A percentile compares a stretch with the other conserved stretches of the same genome.
These are phyloP conservation scores for Tetracentron sinense DNA, from an alignment of 164 flowering plant species.

Conservation along the genomic window DNA sequence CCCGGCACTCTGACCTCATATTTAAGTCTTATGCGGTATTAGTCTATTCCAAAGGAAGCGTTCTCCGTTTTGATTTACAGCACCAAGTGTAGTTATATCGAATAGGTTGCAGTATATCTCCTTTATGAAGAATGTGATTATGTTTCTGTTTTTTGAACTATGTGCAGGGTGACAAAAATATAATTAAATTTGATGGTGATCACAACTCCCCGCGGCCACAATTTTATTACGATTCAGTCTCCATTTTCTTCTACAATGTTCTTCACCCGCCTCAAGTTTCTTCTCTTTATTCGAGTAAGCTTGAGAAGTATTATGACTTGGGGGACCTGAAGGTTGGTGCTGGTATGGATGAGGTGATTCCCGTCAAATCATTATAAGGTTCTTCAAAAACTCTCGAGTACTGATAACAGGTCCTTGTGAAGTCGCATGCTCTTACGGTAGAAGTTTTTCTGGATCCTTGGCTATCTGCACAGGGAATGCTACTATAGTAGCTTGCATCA, in stretches of 20 bases:
- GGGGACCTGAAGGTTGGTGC: conserved; percentile 62
- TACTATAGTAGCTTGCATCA: not conserved
- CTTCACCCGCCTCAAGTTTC: conserved; percentile 79
- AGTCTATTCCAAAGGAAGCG: not conserved
- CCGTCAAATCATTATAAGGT: not conserved
- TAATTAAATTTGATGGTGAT: conserved; percentile 90
- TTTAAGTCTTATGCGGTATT: conserved; percentile 74
- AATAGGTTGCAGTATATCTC: not conserved
- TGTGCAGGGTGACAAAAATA: conserved; percentile 87
- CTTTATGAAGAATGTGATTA: not conserved
- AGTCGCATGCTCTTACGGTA: not conserved
- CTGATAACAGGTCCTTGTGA: not conserved
- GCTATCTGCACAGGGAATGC: not conserved
- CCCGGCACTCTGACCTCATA: conserved; percentile 85
- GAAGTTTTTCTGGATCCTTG: too few species aligned
- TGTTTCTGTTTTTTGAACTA: conserved; percentile 8
- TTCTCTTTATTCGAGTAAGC: conserved; percentile 43
- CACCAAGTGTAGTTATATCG: not conserved
- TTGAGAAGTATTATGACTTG: conserved; percentile 65
- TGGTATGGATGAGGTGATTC: conserved; percentile 66
- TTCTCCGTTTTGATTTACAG: not conserved
- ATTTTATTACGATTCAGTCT: conserved; percentile 86
- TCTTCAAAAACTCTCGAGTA: not conserved
- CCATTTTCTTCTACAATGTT: conserved; percentile 86
- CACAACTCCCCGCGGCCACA: conserved; percentile 94